Evolutionary conservation across 2,329 filamentous ascomycete species (phyloP), one percentile per base, ranked within the genome.

Genomic region (Paramyrothecium sp.): DNA sequence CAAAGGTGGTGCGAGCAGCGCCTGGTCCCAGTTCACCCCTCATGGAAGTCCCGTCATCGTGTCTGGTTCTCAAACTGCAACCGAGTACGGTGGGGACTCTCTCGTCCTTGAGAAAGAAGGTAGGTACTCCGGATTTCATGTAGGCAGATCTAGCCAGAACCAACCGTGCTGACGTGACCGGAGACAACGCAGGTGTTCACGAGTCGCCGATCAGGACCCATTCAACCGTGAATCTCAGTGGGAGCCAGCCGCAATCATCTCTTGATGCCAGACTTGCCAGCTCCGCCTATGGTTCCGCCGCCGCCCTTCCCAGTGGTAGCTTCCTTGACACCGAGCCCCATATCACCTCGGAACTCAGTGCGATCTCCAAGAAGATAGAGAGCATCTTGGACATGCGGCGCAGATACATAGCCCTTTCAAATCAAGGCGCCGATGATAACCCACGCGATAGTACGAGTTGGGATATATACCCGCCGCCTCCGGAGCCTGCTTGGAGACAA

Each of bases 351-450:
- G 95, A 99, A 74, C 78, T 99, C 62, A 87, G 85, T 65, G 83
- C 86, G 20, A 97, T 99, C 63, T 97, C 96, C 67, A 88, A 87
- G 62, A 96, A 95, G 64, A 92, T 99, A 56, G 91, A 96, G 71
- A 89, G 89, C 63, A 86, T 98, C n/a, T 75, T 97, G 50, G 91
- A 97, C 65, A 81, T 93, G 46, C 87, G 95, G 59, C 88, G 92
- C 71, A 96, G 92, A 67, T 99, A 98, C 73, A 91, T 98, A 54
- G 80, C 85, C 1, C 75, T 97, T 17, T 98, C 95, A 0, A 78
- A 93, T 20, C 95, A 99, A 69, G 84, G 89, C 11, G 83, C 88
- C 8, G 83, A 85, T 13, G 91, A 97, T 69, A 97, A 98, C 64
- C 95, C 95, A 1, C 92, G 92, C 66, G 92, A 98, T 70, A 85